A percentile compares a stretch with the other conserved stretches of the same genome.
phyloP scores from a whole-genome alignment of 1,284 basidiomycete species.

The Fomitopsis betulina region DNA sequence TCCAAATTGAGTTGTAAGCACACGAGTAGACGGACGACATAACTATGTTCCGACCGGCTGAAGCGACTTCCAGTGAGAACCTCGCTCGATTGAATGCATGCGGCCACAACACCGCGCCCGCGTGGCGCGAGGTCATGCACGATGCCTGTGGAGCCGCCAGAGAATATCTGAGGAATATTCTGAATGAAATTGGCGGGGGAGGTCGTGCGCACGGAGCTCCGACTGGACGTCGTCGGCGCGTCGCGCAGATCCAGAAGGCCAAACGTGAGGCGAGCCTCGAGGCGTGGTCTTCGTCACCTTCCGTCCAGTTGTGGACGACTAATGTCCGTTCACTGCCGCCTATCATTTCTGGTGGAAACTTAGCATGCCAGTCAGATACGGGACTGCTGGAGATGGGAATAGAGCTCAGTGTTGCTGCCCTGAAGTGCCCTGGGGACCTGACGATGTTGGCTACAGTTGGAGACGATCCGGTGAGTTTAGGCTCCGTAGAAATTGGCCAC shows the following conservation, averaged over 20 bases:
- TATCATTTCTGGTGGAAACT: not conserved
- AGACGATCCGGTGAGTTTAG: too few relatives aligned
- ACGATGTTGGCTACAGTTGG: too few relatives aligned
- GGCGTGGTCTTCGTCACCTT: not conserved
- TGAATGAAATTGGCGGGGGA: not conserved
- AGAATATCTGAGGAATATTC: not conserved
- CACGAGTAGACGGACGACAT: not conserved
- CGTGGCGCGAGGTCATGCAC: not conserved
- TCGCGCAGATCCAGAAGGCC: not conserved
- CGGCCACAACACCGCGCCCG: not conserved
- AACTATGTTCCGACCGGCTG: not conserved
- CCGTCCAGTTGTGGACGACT: not conserved
- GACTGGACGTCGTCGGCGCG: not conserved
- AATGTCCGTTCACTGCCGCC: slow-evolving; percentile 1
- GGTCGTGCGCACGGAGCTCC: not conserved
- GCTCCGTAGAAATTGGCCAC: too few relatives aligned
- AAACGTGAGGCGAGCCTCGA: not conserved
- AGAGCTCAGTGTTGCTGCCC: too few relatives aligned
- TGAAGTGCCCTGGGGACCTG: too few relatives aligned
- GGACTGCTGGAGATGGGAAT: not conserved
- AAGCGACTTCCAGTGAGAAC: not conserved
- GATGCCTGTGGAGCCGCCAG: not conserved
- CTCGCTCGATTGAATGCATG: not conserved
- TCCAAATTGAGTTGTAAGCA: not conserved
- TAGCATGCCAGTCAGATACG: not conserved